These are phyloP conservation scores for Panaeolus papilionaceus DNA, from an alignment of 768 basidiomycete genomes.

Conservation along the genomic window DNA sequence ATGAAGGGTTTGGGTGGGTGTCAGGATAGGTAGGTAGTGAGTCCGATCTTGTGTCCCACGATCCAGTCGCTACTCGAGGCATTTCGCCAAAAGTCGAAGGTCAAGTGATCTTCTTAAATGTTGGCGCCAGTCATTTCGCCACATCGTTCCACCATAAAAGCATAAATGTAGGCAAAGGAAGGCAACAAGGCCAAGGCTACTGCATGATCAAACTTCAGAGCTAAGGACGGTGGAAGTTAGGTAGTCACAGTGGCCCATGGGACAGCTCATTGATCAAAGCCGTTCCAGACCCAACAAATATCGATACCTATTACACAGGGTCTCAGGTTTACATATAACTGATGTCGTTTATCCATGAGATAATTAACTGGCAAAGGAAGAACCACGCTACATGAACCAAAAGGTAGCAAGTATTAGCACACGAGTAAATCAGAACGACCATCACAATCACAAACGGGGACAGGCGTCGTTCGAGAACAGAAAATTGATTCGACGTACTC, in stretches of 20 bases:
- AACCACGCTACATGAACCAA: background rate
- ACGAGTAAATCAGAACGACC: background rate
- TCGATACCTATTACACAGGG: background rate
- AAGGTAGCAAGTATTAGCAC: background rate
- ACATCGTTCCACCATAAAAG: background rate
- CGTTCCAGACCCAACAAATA: background rate
- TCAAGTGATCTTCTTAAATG: constrained; percentile 7
- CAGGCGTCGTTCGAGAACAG: background rate
- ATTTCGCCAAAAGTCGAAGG: constrained; percentile 5
- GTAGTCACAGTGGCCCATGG: background rate
- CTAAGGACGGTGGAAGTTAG: background rate
- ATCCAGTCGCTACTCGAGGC: constrained; percentile 41
- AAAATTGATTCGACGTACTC: background rate
- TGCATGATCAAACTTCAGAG: background rate
- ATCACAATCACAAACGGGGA: background rate
- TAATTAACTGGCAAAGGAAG: background rate
- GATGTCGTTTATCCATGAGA: background rate
- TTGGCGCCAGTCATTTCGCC: constrained; percentile 11
- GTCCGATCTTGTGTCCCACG: constrained; percentile 45
- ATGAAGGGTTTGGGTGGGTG: constrained; percentile 35
- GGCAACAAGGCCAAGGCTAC: background rate
- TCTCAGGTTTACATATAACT: background rate
- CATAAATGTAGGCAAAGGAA: background rate
- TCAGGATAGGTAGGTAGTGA: constrained; percentile 38
- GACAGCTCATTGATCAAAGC: background rate